Evolutionary conservation across 495 filamentous ascomycete genomes (phyloP), one percentile per base, ranked within the genome.

Genomic region (Trichocladium uniseriatum): DNA sequence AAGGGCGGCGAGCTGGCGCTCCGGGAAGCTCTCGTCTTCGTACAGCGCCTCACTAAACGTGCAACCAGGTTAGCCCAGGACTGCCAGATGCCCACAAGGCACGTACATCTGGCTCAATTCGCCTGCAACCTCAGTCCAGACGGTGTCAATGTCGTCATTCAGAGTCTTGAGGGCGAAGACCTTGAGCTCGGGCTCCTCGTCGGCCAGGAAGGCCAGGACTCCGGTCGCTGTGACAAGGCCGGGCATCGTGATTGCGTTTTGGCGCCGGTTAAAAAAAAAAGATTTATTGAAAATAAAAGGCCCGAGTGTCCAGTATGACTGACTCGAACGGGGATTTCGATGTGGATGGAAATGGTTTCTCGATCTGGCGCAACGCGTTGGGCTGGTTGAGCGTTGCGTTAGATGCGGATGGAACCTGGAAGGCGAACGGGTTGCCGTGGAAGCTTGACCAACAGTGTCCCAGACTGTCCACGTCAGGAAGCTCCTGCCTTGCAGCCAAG

Each of bases 71-170:
- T 40, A 51, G 47, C 34, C 47, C 16, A 21, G 61, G 54, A 67
- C 42, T 45, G 38, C 38, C n/a, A 28, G 38, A 35, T 0, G 38
- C 13, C 14, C 24, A 13, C 21, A 22, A 21, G 29, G 34, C 39
- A 77, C 88, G 67, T 72, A 95, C 90, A 99, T 95, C 69, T 95
- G 84, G 56, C 84, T 86, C 59, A 99, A 79, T 38, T 85, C 82
- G 41, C 82, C 87, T 24, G 91, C 89, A 40, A 99, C 87, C 73
- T 99, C 92, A 48, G 90, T 89, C 94, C 94, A 99, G 53, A 97
- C 77, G 44, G 89, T 82, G 66, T 97, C 89, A 59, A 99, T 92
- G 58, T 95, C 83, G 51, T 92, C 86, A 69, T 97, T 92, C 60
- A 97, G 78, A 51, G 85, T 88, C 74, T 91, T 83, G 61, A 99